Percentiles rank a stretch among this genome's conserved stretches.
These are phyloP conservation scores for Termitomyces sp. DNA, from an alignment of 768 basidiomycete genomes.

Conservation along the genomic window DNA sequence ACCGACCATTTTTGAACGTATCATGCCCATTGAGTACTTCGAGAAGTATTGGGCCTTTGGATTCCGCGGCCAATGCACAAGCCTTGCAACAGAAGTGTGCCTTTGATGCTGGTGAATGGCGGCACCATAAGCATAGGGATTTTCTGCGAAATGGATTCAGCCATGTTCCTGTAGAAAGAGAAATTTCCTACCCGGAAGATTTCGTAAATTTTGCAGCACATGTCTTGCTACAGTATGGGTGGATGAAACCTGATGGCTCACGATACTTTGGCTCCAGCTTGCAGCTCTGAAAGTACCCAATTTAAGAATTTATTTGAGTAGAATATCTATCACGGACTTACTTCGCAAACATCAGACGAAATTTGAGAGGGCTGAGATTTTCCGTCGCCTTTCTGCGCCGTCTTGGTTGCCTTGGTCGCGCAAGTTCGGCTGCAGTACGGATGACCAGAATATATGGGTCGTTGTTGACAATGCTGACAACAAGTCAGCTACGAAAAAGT, in stretches of 20 bases:
- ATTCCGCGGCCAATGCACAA: conserved; percentile 51
- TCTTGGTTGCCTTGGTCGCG: conserved; percentile 1
- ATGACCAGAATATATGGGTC: conserved; percentile 1
- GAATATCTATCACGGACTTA: conserved; percentile 21
- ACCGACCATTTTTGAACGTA: conserved; percentile 62
- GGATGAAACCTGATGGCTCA: conserved; percentile 47
- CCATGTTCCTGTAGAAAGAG: neutral
- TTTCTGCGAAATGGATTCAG: conserved; percentile 23
- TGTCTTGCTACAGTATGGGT: conserved; percentile 60
- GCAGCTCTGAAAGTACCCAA: conserved; percentile 38
- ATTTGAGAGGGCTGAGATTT: neutral
- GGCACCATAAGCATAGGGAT: conserved; percentile 54
- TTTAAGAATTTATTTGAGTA: neutral
- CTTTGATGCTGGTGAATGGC: conserved; percentile 42
- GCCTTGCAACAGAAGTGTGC: conserved; percentile 59
- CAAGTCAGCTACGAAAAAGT: neutral
- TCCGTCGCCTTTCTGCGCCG: neutral
- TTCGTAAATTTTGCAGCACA: conserved; percentile 33
- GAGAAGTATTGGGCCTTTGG: conserved; percentile 48
- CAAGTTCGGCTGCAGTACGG: conserved; percentile 2
- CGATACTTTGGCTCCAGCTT: conserved; percentile 53
- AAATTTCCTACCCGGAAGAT: neutral
- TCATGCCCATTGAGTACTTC: conserved; percentile 56
- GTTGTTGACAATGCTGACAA: conserved; percentile 1
- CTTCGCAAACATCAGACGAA: conserved; percentile 31